These are phyloP conservation scores for Colletotrichum sp. DNA, from an alignment of 2,329 filamentous ascomycete genomes.

Conservation along the genomic window DNA sequence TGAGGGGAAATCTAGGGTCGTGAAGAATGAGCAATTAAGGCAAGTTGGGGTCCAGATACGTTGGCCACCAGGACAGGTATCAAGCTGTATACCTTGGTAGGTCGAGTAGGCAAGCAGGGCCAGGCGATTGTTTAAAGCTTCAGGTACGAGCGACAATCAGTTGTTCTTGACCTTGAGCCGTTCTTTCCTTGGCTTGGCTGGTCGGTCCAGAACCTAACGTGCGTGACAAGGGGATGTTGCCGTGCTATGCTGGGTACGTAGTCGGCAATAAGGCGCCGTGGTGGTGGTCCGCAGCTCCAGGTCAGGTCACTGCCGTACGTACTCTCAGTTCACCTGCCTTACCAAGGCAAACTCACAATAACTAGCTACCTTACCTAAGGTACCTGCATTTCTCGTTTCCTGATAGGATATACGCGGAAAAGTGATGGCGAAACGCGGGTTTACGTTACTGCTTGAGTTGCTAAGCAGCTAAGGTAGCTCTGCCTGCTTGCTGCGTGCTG, in stretches of 20 bases:
- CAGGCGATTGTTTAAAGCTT: background rate
- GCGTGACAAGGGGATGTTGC: constrained; percentile 3
- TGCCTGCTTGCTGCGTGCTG: background rate
- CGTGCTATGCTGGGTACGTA: background rate
- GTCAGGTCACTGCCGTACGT: background rate
- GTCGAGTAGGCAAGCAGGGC: background rate
- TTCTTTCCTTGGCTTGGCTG: background rate
- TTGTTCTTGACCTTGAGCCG: background rate
- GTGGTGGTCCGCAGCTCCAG: background rate
- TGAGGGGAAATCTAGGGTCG: background rate
- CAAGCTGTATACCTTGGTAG: background rate
- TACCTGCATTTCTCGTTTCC: background rate
- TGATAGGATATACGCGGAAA: constrained; percentile 12
- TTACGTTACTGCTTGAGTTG: background rate
- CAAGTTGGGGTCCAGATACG: background rate
- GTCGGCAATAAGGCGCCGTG: background rate
- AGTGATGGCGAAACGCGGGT: background rate
- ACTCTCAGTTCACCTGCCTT: background rate
- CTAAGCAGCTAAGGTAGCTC: background rate
- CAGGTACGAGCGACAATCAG: background rate
- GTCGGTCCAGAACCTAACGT: background rate
- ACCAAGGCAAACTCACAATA: background rate
- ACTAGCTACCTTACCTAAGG: background rate
- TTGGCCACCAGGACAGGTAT: background rate
- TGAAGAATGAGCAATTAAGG: background rate